These are phyloP conservation scores for Fraxinus greggii DNA, from an alignment of 305 asterid species.

Conservation along the genomic window DNA sequence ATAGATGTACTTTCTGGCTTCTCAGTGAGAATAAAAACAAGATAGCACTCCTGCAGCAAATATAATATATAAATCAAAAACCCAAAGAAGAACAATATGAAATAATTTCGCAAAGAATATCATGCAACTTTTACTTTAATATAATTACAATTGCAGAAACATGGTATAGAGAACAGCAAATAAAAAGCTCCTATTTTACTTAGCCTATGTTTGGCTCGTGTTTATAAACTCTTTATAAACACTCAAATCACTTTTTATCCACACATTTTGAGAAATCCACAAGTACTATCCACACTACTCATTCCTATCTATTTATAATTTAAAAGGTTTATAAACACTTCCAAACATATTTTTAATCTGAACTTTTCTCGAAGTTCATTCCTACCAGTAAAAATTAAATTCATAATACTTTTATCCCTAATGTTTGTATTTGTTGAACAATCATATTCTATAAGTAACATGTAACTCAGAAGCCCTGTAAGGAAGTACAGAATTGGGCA, in stretches of 20 bases:
- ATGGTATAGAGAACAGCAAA: not conserved
- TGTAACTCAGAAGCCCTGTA: not conserved
- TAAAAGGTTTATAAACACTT: not conserved
- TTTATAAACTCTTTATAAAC: too few species aligned
- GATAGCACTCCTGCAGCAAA: slow-evolving; percentile 72
- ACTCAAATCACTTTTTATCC: not conserved
- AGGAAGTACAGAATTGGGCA: not conserved
- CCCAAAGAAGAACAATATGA: slow-evolving; percentile 1
- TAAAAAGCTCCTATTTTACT: not conserved
- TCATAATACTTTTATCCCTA: not conserved
- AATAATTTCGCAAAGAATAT: not conserved
- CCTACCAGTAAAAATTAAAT: not conserved
- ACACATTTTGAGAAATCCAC: not conserved
- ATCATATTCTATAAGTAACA: not conserved
- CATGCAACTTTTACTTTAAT: not conserved
- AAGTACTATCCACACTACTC: not conserved
- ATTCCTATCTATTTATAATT: not conserved
- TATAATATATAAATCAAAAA: not conserved
- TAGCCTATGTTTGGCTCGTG: not conserved
- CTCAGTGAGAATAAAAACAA: slow-evolving; percentile 78
- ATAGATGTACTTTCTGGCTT: slow-evolving; percentile 73
- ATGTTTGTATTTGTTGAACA: not conserved
- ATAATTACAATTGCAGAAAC: slow-evolving; percentile 1
- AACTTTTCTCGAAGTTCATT: not conserved
- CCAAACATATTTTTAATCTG: not conserved